These are phyloP conservation scores for Diaporthe amygdali DNA, from an alignment of 2,329 filamentous ascomycete species.

Conservation along the genomic window DNA sequence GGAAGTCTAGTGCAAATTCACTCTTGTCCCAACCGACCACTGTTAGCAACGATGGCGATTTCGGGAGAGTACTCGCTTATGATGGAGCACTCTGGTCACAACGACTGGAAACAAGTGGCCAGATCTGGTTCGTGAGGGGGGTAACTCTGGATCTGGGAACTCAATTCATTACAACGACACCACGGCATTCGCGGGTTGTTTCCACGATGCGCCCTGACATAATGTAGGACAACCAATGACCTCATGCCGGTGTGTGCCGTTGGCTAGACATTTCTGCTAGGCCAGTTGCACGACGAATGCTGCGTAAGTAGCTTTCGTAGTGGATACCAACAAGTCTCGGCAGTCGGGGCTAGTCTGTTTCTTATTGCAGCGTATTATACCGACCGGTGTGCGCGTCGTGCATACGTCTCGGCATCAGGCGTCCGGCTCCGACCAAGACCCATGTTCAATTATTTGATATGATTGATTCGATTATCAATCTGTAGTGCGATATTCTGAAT, in stretches of 20 bases:
- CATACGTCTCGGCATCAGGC: background rate
- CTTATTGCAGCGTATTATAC: background rate
- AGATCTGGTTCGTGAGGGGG: too few relatives aligned
- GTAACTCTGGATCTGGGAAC: background rate
- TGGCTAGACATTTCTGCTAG: background rate
- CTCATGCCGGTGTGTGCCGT: background rate
- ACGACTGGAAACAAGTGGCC: background rate
- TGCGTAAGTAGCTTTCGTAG: background rate
- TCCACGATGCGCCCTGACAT: constrained; percentile 3
- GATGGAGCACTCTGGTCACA: background rate
- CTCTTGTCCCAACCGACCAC: background rate
- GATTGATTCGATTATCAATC: background rate
- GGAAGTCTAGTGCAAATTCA: background rate
- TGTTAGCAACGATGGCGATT: background rate
- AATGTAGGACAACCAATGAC: constrained; percentile 1
- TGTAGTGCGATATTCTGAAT: background rate
- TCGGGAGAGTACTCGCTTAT: background rate
- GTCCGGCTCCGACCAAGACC: too few relatives aligned
- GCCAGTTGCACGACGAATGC: too few relatives aligned
- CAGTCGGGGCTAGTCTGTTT: background rate
- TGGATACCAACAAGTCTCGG: background rate
- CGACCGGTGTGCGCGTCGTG: background rate
- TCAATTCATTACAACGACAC: background rate
- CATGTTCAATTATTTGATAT: background rate
- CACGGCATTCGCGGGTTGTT: background rate